Percentiles rank a stretch among this genome's conserved stretches.
These are phyloP conservation scores for Gracilaria gracilis DNA, from an alignment of 23 red algal species.

Conservation along the genomic window DNA sequence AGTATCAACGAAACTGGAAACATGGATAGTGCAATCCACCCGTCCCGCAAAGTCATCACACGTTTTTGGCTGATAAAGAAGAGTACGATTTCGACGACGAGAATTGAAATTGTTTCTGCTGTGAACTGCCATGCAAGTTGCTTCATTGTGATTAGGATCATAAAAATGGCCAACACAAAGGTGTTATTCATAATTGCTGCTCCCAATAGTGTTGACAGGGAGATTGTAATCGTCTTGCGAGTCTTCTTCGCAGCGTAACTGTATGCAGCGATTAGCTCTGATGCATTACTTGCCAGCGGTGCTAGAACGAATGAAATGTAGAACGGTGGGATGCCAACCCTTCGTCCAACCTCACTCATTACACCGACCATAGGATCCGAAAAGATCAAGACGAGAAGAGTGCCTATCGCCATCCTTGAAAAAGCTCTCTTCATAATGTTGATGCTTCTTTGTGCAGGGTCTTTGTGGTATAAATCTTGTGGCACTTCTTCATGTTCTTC, in stretches of 20 bases:
- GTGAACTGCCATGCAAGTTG: constrained; percentile 79
- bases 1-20: constrained; percentile 64
- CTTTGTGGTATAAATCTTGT: constrained; percentile 67
- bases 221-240: constrained; percentile 77
- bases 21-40: constrained; percentile 37
- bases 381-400: constrained; percentile 74
- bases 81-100: constrained; percentile 70
- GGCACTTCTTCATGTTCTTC: constrained; percentile 82
- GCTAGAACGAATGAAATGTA: constrained; percentile 85
- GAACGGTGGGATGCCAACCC: constrained; percentile 66
- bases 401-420: constrained; percentile 73
- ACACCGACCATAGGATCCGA: constrained; percentile 80
- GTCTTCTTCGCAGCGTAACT: constrained; percentile 78
- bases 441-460: constrained; percentile 48
- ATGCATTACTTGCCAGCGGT: constrained; percentile 80
- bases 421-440: constrained; percentile 56
- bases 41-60: constrained; percentile 48
- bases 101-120: constrained; percentile 78
- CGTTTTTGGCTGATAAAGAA: constrained; percentile 47
- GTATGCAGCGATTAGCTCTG: constrained; percentile 73
- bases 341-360: constrained; percentile 67
- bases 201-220: constrained; percentile 74
- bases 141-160: constrained; percentile 70
- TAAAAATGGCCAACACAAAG: constrained; percentile 79
- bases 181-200: constrained; percentile 91